phyloP scores from a whole-genome alignment of 169 alveolate genomes.

The Neospora caninum region DNA sequence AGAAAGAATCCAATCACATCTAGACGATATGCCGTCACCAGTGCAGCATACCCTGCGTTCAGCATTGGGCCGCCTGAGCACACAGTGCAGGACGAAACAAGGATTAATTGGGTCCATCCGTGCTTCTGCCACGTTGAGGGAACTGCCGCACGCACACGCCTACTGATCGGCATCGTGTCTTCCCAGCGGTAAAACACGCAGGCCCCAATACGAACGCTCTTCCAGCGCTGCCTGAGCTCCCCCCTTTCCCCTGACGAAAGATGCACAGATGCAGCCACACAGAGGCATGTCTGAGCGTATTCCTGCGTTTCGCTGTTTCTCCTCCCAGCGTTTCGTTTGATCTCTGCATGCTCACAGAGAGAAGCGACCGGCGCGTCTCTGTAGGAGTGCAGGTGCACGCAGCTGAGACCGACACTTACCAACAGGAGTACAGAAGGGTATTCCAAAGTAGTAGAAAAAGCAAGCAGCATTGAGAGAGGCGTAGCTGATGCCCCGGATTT shows the following conservation, averaged over 20 bases:
- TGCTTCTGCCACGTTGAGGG: no score
- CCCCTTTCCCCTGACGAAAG: no score
- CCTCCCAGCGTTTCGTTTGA: no score
- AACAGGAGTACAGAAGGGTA: background rate
- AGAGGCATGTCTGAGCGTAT: no score
- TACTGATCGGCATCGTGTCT: background rate
- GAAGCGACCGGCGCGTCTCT: background rate
- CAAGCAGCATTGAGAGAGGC: background rate
- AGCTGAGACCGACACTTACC: background rate
- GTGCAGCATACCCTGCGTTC: constrained; percentile 20
- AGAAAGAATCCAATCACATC: background rate
- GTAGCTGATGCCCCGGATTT: background rate
- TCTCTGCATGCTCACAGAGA: background rate
- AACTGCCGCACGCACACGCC: background rate
- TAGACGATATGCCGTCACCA: constrained; percentile 13
- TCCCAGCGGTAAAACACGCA: background rate
- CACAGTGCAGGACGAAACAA: background rate
- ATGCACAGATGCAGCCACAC: no score
- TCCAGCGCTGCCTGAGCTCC: no score
- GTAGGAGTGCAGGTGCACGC: background rate
- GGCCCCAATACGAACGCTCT: no score
- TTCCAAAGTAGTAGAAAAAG: constrained; percentile 21
- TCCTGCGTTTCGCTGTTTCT: no score
- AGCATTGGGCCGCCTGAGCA: constrained; percentile 14
- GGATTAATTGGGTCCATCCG: no score